Evolutionary conservation across 2,329 filamentous ascomycete species (phyloP).

Genomic region (Fusarium sulawesiense): DNA sequence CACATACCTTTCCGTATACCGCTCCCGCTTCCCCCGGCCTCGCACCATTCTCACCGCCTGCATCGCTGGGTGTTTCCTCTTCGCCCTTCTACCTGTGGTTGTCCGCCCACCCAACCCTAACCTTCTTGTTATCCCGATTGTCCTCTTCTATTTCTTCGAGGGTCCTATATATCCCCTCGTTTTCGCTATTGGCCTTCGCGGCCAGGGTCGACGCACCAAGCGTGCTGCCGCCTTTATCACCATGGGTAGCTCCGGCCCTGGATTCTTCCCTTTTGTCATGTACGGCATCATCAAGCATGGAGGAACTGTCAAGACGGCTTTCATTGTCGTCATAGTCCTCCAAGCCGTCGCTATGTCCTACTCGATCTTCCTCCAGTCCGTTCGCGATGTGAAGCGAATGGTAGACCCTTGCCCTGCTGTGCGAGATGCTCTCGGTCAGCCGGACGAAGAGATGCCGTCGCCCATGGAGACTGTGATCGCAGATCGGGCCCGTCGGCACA

Average conservation of each 20-base stretch:
- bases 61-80: constrained; percentile 69
- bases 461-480: constrained; percentile 30
- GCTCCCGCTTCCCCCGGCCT: constrained; percentile 68
- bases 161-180: constrained; percentile 86
- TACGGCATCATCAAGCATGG: constrained; percentile 72
- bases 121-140: constrained; percentile 68
- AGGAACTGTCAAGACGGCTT: constrained; percentile 72
- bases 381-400: constrained; percentile 59
- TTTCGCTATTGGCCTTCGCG: constrained; percentile 81
- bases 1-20: constrained; percentile 66
- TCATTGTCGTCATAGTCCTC: constrained; percentile 70
- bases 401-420: constrained; percentile 51
- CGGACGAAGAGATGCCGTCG: constrained; percentile 40
- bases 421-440: constrained; percentile 30
- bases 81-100: constrained; percentile 60
- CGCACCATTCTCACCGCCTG: constrained; percentile 76
- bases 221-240: constrained; percentile 81
- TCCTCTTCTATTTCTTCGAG: constrained; percentile 82
- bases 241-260: constrained; percentile 78
- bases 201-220: constrained; percentile 84
- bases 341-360: constrained; percentile 61
- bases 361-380: constrained; percentile 60
- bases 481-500: constrained; percentile 28
- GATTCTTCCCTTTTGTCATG: constrained; percentile 78
- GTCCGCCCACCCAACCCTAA: constrained; percentile 60